Evolutionary conservation across 306 rosid genomes (phyloP).

Genomic region (Vachellia pachyceras): DNA sequence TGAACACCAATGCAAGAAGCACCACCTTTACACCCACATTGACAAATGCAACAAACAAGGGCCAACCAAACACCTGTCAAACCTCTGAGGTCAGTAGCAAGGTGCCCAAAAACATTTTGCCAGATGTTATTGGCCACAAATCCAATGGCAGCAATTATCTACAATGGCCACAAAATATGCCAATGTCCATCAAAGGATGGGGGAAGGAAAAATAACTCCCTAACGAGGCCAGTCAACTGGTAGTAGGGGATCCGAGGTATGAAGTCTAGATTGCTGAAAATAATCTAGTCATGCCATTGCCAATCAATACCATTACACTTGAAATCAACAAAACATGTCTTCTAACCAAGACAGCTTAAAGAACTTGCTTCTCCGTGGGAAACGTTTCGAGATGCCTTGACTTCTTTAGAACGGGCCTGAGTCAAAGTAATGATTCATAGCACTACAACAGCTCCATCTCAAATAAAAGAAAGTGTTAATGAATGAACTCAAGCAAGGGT

Average conservation of each 20-base stretch:
- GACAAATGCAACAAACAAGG: background rate
- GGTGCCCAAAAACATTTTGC: background rate
- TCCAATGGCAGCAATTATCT: background rate
- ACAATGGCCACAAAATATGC: background rate
- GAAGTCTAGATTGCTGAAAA: too few relatives aligned
- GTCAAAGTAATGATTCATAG: too few relatives aligned
- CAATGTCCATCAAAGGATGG: background rate
- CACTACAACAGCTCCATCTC: background rate
- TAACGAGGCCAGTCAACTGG: background rate
- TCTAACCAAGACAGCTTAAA: background rate
- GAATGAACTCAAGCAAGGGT: background rate
- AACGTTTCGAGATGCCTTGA: background rate
- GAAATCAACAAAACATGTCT: background rate
- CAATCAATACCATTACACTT: background rate
- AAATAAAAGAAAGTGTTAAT: background rate
- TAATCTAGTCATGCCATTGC: background rate
- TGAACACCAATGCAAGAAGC: background rate
- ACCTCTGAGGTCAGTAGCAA: background rate
- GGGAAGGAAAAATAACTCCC: background rate
- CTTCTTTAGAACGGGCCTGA: too few relatives aligned
- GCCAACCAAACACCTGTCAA: background rate
- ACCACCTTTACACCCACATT: background rate
- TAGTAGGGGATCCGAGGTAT: background rate
- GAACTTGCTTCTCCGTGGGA: background rate
- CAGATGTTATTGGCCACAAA: background rate